Evolutionary conservation across 805 yeast genomes (phyloP).

Genomic region (Barnettozyma vustinii): DNA sequence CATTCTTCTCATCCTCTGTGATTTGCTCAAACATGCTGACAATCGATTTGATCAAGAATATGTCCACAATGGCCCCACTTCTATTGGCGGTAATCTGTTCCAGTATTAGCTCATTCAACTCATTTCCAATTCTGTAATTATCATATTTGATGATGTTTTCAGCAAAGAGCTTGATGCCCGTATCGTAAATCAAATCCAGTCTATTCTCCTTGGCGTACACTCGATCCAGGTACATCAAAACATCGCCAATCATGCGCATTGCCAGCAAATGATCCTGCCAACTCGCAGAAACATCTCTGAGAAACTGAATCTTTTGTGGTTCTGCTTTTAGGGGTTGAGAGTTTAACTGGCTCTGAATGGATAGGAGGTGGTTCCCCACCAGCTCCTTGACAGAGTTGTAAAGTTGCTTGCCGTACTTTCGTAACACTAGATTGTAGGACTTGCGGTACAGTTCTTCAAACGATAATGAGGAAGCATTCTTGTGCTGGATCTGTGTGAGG

Average conservation of each 20-base stretch:
- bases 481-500: constrained; percentile 61
- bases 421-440: constrained; percentile 69
- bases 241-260: constrained; percentile 78
- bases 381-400: constrained; percentile 54
- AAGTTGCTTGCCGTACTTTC: constrained; percentile 59
- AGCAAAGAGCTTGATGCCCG: constrained; percentile 65
- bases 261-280: constrained; percentile 73
- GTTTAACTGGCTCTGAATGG: constrained; percentile 18
- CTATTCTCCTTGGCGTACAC: constrained; percentile 72
- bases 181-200: constrained; percentile 61
- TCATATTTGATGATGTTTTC: constrained; percentile 50
- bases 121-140: constrained; percentile 44
- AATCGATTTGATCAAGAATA: constrained; percentile 52
- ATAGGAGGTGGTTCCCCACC: constrained; percentile 42
- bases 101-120: constrained; percentile 44
- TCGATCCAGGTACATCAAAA: constrained; percentile 79
- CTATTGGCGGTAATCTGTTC: constrained; percentile 53
- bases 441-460: constrained; percentile 79
- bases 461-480: constrained; percentile 67
- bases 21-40: constrained; percentile 70
- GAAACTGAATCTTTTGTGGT: constrained; percentile 23
- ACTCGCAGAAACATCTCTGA: constrained; percentile 29
- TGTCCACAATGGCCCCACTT: constrained; percentile 50
- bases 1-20: constrained; percentile 35
- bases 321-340: constrained; percentile 13